These are phyloP conservation scores for Paramecium sonneborni DNA, from an alignment of 73 alveolate genomes.

Conservation along the genomic window DNA sequence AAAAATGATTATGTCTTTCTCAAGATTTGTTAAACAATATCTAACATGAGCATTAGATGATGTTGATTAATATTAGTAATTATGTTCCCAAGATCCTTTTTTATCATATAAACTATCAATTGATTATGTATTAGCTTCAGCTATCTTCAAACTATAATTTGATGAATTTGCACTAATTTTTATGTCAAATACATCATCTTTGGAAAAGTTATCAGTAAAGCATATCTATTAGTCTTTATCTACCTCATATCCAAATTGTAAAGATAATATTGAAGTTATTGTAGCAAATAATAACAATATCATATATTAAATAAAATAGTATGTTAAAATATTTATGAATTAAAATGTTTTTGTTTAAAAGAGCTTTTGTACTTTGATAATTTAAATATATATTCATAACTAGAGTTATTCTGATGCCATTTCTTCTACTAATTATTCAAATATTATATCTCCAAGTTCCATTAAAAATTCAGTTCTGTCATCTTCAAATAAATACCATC, in stretches of 20 bases:
- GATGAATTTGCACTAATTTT: not conserved
- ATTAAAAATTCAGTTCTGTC: slow-evolving; percentile 57
- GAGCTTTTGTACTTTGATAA: not conserved
- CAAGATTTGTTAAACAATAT: not conserved
- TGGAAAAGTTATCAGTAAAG: not conserved
- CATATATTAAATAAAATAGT: not conserved
- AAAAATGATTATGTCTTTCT: not conserved
- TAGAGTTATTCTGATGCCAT: slow-evolving; percentile 42
- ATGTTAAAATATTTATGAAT: not conserved
- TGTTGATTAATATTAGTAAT: not conserved
- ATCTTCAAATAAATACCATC: slow-evolving; percentile 57
- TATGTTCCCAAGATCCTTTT: not conserved
- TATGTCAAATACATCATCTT: not conserved
- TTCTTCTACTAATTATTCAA: slow-evolving; percentile 64
- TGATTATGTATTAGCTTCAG: not conserved
- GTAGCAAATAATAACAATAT: not conserved
- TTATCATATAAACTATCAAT: not conserved
- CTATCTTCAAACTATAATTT: not conserved
- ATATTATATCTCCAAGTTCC: slow-evolving; percentile 52
- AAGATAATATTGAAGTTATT: not conserved
- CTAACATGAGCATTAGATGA: not conserved
- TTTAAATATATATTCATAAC: not conserved
- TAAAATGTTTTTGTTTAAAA: too few relatives aligned
- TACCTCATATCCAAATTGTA: not conserved
- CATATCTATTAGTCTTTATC: not conserved